A percentile compares a stretch with the other conserved stretches of the same genome.
Conservation (phyloP, 345 rosid genomes). For the Cardamine chenopodiifolia region DNA sequence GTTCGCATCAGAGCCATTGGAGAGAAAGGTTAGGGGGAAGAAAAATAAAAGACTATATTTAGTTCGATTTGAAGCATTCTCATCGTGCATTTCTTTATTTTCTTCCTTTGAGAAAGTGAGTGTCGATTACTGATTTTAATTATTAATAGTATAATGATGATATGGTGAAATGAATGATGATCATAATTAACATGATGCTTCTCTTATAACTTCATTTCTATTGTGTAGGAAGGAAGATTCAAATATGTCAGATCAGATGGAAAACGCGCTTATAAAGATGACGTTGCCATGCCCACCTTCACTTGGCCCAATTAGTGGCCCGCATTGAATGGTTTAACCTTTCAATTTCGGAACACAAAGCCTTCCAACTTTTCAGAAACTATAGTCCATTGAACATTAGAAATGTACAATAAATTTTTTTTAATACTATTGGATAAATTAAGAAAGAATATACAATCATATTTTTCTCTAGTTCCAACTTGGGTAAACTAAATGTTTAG, state of each 20-base stretch:
- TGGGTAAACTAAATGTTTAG: no score
- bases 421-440: no score
- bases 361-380: background rate
- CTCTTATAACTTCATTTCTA: slow-evolving; percentile 6
- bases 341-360: background rate
- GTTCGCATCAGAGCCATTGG: slow-evolving; percentile 53
- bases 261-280: background rate
- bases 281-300: background rate
- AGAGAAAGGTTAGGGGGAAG: slow-evolving; percentile 19
- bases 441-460: no score
- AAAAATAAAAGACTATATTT: background rate
- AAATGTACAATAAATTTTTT: background rate
- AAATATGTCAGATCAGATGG: slow-evolving; percentile 17
- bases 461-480: no score
- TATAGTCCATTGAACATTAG: background rate
- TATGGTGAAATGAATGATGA: background rate
- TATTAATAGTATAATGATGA: background rate
- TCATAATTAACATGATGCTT: background rate
- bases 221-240: slow-evolving; percentile 9
- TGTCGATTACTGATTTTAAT: slow-evolving; percentile 36
- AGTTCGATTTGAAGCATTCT: background rate
- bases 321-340: background rate
- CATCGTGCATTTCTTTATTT: slow-evolving; percentile 9
- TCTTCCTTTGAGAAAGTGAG: slow-evolving; percentile 30
- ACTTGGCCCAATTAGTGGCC: slow-evolving; percentile 29